These are phyloP conservation scores for Pyrus hybrid DNA, from an alignment of 331 rosid species.

Conservation along the genomic window DNA sequence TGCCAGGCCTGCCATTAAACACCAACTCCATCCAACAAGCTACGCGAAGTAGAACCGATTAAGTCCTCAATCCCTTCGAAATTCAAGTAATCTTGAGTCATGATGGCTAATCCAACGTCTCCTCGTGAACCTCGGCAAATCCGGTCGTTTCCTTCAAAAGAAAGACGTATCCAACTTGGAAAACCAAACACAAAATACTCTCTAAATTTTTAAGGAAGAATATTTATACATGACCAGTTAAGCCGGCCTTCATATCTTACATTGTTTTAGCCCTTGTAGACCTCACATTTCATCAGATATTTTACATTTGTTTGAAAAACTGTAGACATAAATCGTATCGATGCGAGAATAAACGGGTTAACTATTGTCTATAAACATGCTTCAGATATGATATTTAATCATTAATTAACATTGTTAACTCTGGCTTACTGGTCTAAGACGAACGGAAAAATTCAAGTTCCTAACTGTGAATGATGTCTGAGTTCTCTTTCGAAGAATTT, in stretches of 20 bases:
- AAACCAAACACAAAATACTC: neutral
- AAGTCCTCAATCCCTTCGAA: too few relatives aligned
- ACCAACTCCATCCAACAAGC: too few relatives aligned
- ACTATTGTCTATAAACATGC: too few relatives aligned
- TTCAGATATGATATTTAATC: too few relatives aligned
- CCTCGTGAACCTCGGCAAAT: too few relatives aligned
- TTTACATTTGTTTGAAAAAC: neutral
- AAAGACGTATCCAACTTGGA: neutral
- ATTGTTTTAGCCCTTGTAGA: neutral
- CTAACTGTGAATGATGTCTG: neutral
- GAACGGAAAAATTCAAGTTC: neutral
- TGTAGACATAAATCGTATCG: neutral
- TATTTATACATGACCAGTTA: neutral
- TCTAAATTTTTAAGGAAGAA: neutral
- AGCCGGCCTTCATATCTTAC: neutral
- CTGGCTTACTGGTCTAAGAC: neutral
- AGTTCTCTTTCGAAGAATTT: neutral
- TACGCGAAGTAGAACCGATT: too few relatives aligned
- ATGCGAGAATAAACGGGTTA: neutral
- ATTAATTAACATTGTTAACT: neutral
- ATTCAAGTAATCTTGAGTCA: too few relatives aligned
- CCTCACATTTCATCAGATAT: neutral
- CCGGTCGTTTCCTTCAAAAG: too few relatives aligned
- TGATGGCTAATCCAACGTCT: too few relatives aligned
- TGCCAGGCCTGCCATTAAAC: too few relatives aligned